Evolutionary conservation across 2,329 filamentous ascomycete genomes (phyloP), one percentile per base, ranked within the genome.

Genomic region (Monilinia laxa): DNA sequence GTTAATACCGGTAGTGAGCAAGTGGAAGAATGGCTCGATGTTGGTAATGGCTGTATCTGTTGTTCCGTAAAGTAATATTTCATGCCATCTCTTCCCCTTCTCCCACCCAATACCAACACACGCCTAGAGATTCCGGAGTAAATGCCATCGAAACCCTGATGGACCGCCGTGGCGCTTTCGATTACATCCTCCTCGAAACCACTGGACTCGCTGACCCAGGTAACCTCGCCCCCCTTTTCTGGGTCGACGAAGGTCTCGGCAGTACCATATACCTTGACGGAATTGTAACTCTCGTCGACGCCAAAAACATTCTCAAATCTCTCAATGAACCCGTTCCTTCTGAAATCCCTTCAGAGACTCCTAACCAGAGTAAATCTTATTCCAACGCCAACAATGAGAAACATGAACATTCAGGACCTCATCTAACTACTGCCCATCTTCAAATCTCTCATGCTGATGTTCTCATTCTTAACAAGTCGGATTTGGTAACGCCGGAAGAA

Each of bases 391-490:
- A 38, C 9, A 28, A 42, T n/a, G 55, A 65, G 0, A 20, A 65
- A 42, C 47, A 60, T 16, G 73, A 77, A 28, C 77, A 81, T 54
- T 80, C 83, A 58, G 88, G 89, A 0, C 88, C 90, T 0, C 79
- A 93, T 11, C 85, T 97, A 78, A 97, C 94, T 0, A 97, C 92
- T 2, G 95, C 95, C 0, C 95, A 99, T 78, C 84, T 98, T 58
- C 95, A 99, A 75, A 96, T 99, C 68, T 97, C 93, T 1, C 94
- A 99, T 74, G 95, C 95, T 9, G 95, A 99, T 78, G 92, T 98
- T 11, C 85, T 99, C 55, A 87, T 99, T 51, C 86, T 99, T 72
- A 99, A 99, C 80, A 99, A 99, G 78, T 84, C 89, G 3, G 95
- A 99, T 75, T 82, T 97, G 4, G 93, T 98, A 4, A 86, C 84